These are phyloP conservation scores for Nemania serpens DNA, from an alignment of 2,329 filamentous ascomycete genomes.

Conservation along the genomic window DNA sequence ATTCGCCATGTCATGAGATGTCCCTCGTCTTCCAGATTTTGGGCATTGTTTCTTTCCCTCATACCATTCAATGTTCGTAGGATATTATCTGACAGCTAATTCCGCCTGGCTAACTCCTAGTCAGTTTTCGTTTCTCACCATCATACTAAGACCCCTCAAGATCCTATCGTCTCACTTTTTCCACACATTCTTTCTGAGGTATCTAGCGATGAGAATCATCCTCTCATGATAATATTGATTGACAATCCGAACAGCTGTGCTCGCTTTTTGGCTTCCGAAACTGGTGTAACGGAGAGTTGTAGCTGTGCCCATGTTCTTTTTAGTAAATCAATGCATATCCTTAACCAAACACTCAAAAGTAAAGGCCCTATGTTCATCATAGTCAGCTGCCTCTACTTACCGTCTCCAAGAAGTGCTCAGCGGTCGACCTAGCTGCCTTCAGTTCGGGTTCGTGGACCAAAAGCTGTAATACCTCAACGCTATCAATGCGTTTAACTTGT, in stretches of 20 bases:
- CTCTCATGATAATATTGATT: constrained; percentile 30
- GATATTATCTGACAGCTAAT: constrained; percentile 46
- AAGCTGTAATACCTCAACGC: constrained; percentile 46
- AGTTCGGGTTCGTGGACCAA: constrained; percentile 41
- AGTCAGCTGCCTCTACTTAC: too few species aligned
- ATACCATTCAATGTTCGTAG: constrained; percentile 33
- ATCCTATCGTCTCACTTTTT: constrained; percentile 43
- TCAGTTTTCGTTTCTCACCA: constrained; percentile 39
- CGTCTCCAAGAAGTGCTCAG: constrained; percentile 32
- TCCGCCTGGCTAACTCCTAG: constrained; percentile 31
- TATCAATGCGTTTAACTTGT: constrained; percentile 40
- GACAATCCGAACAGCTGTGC: constrained; percentile 43
- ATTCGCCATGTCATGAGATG: constrained; percentile 46
- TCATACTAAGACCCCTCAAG: constrained; percentile 43
- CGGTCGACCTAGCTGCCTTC: constrained; percentile 43
- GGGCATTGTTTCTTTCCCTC: constrained; percentile 37
- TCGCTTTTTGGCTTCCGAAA: not conserved
- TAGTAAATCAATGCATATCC: constrained; percentile 42
- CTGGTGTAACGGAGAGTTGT: constrained; percentile 26
- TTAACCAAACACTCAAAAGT: too few species aligned
- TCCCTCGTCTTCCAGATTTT: constrained; percentile 36
- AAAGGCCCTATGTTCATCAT: too few species aligned
- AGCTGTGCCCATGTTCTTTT: constrained; percentile 52
- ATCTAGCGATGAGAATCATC: constrained; percentile 28
- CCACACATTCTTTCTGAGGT: constrained; percentile 55